Conservation (phyloP, 75 land plant species). For the Cryptomeria japonica region DNA sequence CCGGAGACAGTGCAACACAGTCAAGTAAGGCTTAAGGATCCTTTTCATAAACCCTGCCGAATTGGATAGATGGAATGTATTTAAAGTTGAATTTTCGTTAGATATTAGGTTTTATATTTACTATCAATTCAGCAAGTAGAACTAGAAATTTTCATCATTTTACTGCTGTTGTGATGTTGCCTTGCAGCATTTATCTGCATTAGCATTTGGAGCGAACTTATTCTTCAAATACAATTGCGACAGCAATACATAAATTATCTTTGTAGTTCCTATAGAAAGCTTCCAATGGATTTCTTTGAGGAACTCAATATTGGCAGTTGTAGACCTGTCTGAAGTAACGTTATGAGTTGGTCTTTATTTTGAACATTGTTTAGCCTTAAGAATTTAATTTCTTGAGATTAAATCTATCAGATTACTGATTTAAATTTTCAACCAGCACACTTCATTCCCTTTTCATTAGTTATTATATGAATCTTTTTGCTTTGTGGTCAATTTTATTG, state of each 20-base stretch:
- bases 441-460: neutral
- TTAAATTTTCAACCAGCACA: neutral
- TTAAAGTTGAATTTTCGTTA: neutral
- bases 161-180: neutral
- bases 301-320: neutral
- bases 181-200: neutral
- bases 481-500: neutral
- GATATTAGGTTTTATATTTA: neutral
- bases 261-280: neutral
- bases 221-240: neutral
- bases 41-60: neutral
- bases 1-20: neutral
- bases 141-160: neutral
- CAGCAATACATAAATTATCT: neutral
- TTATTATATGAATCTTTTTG: neutral
- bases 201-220: neutral
- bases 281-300: neutral
- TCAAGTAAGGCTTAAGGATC: neutral
- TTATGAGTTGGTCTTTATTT: neutral
- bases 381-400: neutral
- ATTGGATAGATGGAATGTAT: neutral
- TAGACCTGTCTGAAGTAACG: neutral
- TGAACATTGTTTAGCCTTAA: neutral
- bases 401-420: neutral
- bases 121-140: neutral